Evolutionary conservation across 2,329 filamentous ascomycete species (phyloP), one percentile per base, ranked within the genome.

Genomic region (Emericellopsis atlantica): DNA sequence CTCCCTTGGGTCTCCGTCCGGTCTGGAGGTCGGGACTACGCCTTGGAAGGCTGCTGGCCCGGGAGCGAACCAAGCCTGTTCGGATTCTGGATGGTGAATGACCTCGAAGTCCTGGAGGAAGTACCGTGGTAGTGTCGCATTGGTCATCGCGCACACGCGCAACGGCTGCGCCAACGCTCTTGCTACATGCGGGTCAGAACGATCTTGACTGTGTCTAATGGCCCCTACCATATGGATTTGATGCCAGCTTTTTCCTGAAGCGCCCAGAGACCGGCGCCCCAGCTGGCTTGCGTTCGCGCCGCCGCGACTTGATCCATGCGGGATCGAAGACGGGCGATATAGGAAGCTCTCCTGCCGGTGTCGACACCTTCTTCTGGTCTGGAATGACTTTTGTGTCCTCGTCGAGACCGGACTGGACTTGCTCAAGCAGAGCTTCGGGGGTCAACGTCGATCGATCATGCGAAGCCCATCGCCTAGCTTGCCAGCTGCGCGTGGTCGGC

Each of bases 101-200:
- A 77, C 51, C 23, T 69, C 66, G 44, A 86, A 78, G 26, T 73
- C 64, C 41, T 82, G 72, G 5, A 85, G 60, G 52, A 86, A 81
- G 50, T 70, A 76, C 12, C 56, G 58, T 2, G 83, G 83, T 6
- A 85, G 56, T 1, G 52, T 51, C 0, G 55, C 52, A 0, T 50
- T 45, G 2, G 77, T 76, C 26, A 70, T 52, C 18, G 57, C 51
- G 50, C 80, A 84, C 43, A 55, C 49, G 41, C 83, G 76, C 18
- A 80, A 43, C 0, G 77, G 74, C 0, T 72, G 72, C 24, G 73
- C 72, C 18, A 88, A 68, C 6, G 77, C 73, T 36, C 68, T 68
- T 4, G 81, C 81, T 83, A 41, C 22, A 26, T 3, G 11, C 5
- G 26, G 6, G 26, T 37, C 22, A 45, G 42, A 23, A 4, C 32